Percentiles rank a stretch among this genome's conserved stretches.
Evolutionary conservation across 1,284 basidiomycete genomes (phyloP).

Genomic region (Waitea zeae): DNA sequence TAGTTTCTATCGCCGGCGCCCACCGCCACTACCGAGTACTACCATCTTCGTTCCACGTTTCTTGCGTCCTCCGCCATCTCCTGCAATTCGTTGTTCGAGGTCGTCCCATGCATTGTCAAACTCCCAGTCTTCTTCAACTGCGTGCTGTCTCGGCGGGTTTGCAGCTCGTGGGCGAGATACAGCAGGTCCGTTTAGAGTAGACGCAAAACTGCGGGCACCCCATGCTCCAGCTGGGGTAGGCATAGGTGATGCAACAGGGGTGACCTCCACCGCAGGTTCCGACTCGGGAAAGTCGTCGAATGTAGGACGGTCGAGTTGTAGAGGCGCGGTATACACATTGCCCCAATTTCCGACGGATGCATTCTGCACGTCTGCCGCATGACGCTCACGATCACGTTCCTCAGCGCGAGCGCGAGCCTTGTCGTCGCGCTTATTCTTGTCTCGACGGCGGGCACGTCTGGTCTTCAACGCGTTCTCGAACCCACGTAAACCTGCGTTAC

Average conservation of each 20-base stretch:
- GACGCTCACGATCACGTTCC: constrained; percentile 40
- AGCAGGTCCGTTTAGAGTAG: constrained; percentile 37
- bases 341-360: constrained; percentile 10
- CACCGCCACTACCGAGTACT: constrained; percentile 41
- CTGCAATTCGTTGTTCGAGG: constrained; percentile 32
- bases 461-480: constrained; percentile 70
- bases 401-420: constrained; percentile 66
- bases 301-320: constrained; percentile 8
- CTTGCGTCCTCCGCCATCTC: constrained; percentile 31
- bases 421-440: constrained; percentile 72
- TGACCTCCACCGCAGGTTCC: constrained; percentile 8
- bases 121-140: constrained; percentile 51
- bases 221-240: constrained; percentile 37
- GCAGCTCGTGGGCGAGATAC: constrained; percentile 8
- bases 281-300: constrained; percentile 10
- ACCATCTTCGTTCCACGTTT: constrained; percentile 50
- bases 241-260: neutral
- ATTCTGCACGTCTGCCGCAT: constrained; percentile 9
- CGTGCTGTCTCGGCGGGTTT: no score
- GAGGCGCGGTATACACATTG: no score
- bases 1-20: constrained; percentile 13
- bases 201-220: constrained; percentile 66
- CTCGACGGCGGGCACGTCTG: constrained; percentile 58
- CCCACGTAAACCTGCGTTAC: constrained; percentile 48
- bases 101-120: constrained; percentile 71